These are phyloP conservation scores for Liriodendron chinense DNA, from an alignment of 164 flowering plant species.

Conservation along the genomic window DNA sequence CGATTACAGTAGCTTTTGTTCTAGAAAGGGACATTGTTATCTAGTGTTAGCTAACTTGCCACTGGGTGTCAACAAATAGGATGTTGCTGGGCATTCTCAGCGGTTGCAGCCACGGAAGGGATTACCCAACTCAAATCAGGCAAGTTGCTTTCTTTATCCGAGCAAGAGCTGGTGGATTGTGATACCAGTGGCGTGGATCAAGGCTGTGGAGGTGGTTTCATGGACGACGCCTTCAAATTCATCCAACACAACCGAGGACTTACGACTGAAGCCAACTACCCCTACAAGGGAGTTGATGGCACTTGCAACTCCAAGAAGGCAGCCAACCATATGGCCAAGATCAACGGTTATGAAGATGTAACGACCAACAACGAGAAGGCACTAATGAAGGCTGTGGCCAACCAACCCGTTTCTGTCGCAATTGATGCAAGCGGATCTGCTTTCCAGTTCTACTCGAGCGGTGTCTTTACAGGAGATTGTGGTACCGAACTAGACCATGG, in stretches of 20 bases:
- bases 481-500: conserved; percentile 25
- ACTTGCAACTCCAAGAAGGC: neutral
- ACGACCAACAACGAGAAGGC: conserved; percentile 5
- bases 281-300: conserved; percentile 5
- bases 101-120: conserved; percentile 9
- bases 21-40: too few species aligned
- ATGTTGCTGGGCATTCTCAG: conserved; percentile 13
- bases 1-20: too few species aligned
- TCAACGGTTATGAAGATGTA: conserved; percentile 4
- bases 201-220: conserved; percentile 6
- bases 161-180: conserved; percentile 9
- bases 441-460: conserved; percentile 13
- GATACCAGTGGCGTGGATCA: conserved; percentile 5
- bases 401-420: conserved; percentile 28
- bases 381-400: conserved; percentile 18
- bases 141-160: neutral
- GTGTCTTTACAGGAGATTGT: conserved; percentile 25
- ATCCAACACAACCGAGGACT: conserved; percentile 1
- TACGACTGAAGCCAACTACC: conserved; percentile 5
- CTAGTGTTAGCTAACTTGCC: too few species aligned
- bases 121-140: conserved; percentile 2
- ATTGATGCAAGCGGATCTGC: conserved; percentile 10
- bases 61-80: neutral
- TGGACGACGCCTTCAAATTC: conserved; percentile 9
- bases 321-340: neutral